Base-by-base conservation (phyloP, 345 rosid species). In the Salix arbutifolia region DNA sequence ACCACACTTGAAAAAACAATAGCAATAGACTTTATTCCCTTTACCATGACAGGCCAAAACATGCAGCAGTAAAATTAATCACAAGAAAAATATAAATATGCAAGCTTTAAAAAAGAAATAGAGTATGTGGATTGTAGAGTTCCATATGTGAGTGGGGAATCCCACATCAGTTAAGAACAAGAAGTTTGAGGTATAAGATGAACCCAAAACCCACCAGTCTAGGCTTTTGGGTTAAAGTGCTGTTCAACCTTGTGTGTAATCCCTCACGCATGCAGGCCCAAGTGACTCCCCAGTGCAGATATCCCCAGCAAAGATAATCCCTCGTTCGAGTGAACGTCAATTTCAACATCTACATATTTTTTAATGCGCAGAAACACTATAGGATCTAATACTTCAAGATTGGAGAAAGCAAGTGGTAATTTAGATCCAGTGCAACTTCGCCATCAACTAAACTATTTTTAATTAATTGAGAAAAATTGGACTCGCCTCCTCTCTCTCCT, bases 1-100 rank as follows among this genome's bases (percentile, higher is more conserved):
- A 65, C 99, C 98, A 86, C 99, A 96, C 99, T 96, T 76, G 69
- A 84, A 52, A 80, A 76, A 79, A 82, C 18, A 80, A 69, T 25
- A 53, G 13, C 65, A 77, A 81, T 9, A 18, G 80, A 69, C 25
- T 53, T 79, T 62, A 74, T 65, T 69, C 79, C 61, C 56, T 21
- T 46, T 60, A n/a, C 14, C 40, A 48, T 48, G 37, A 70, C 52
- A 70, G 58, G 35, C 13, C 3, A 71, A 71, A 46, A 31, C 18
- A 77, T 68, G 71, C 71, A 81, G 44, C 18, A 37, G 33, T 18
- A 13, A 44, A 60, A 60, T 58, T 71, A 71, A 58, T 66, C 72
- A 42, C 35, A 40, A 10, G 75, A 65, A 60, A 65, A 68, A 21
- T 42, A 42, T 48, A 72, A 67, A 40, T 33, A 23, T 65, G 77